A percentile compares a stretch with the other conserved stretches of the same genome.
phyloP scores from a whole-genome alignment of 1,139 yeast genomes.

The Yueomyces sp. region DNA sequence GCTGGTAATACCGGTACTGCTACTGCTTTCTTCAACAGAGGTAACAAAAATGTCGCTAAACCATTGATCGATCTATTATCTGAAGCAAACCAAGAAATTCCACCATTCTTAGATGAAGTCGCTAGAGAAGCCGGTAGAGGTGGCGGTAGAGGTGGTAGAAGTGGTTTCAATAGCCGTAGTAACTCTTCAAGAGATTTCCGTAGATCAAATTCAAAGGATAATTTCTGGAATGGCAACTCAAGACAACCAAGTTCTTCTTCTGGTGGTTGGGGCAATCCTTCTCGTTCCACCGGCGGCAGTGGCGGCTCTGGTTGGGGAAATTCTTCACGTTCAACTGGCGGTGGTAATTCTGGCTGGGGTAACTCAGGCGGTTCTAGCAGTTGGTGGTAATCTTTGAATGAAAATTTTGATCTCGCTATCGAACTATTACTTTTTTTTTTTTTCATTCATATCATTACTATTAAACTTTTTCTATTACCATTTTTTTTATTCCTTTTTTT shows the following conservation, averaged over 20 bases:
- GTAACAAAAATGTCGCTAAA: slow-evolving; percentile 79
- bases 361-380: slow-evolving; percentile 13
- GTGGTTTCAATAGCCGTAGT: slow-evolving; percentile 33
- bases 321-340: neutral
- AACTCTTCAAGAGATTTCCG: slow-evolving; percentile 43
- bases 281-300: slow-evolving; percentile 16
- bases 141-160: slow-evolving; percentile 46
- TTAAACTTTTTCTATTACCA: too few species aligned
- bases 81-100: slow-evolving; percentile 97
- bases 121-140: slow-evolving; percentile 68
- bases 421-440: too few species aligned
- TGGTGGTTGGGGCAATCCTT: slow-evolving; percentile 22
- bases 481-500: too few species aligned
- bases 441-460: too few species aligned
- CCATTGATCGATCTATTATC: slow-evolving; percentile 76
- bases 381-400: slow-evolving; percentile 14
- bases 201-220: slow-evolving; percentile 26
- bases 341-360: slow-evolving; percentile 7
- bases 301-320: slow-evolving; percentile 8
- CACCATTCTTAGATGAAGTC: slow-evolving; percentile 70
- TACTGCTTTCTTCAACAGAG: slow-evolving; percentile 95
- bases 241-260: slow-evolving; percentile 20
- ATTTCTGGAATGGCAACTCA: slow-evolving; percentile 16
- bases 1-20: slow-evolving; percentile 99
- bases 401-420: neutral